Evolutionary conservation across 164 flowering plant genomes (phyloP).

Genomic region (grape (Vitis vinifera)): ASM3070453v1 NC_081821.1:2375501-2376000

Average conservation of each 20-base stretch:
- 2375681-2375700: neutral
- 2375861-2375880: slow-evolving; percentile 91
- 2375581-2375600: neutral
- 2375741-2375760: slow-evolving; percentile 51
- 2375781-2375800: slow-evolving; percentile 86
- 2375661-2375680: too few relatives aligned
- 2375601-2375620: neutral
- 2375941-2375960: slow-evolving; percentile 95
- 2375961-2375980: slow-evolving; percentile 85
- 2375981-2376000: slow-evolving; percentile 87
- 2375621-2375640: neutral
- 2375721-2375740: neutral
- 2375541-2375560: neutral
- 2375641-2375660: too few relatives aligned
- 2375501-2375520: too few relatives aligned
- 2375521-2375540: too few relatives aligned
- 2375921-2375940: slow-evolving; percentile 89
- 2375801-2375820: slow-evolving; percentile 83
- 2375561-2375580: neutral
- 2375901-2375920: slow-evolving; percentile 97
- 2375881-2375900: slow-evolving; percentile 85
- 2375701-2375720: slow-evolving; percentile 3
- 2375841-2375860: slow-evolving; percentile 80
- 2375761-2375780: slow-evolving; percentile 78
- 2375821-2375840: slow-evolving; percentile 87